phyloP scores from a whole-genome alignment of 768 basidiomycete genomes.

The Hortiboletus flavorubellus region DNA sequence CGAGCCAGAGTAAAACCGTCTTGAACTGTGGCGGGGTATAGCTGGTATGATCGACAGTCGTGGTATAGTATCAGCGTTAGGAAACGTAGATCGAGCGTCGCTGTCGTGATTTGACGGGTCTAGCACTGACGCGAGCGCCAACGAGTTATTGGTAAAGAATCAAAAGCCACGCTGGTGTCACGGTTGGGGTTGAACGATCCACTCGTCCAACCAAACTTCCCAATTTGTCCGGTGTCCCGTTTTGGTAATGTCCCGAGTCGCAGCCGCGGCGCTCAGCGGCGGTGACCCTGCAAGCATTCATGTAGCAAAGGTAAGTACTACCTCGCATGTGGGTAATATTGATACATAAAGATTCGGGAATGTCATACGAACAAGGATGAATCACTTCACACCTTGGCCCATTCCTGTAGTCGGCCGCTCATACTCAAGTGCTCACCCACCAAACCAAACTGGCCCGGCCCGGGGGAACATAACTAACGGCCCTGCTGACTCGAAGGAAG shows the following conservation, averaged over 20 bases:
- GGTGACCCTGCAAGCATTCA: too few species aligned
- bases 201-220: constrained; percentile 5
- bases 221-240: constrained; percentile 7
- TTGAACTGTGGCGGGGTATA: not conserved
- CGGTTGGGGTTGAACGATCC: not conserved
- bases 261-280: too few species aligned
- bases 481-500: not conserved
- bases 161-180: not conserved
- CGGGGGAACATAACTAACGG: too few species aligned
- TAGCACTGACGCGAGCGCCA: not conserved
- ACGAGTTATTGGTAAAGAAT: not conserved
- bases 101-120: constrained; percentile 1
- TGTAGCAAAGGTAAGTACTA: too few species aligned
- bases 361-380: not conserved
- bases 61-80: constrained; percentile 4
- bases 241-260: constrained; percentile 6
- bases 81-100: constrained; percentile 1
- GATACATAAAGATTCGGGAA: too few species aligned
- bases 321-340: too few species aligned
- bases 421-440: too few species aligned
- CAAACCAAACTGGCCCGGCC: too few species aligned
- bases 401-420: not conserved
- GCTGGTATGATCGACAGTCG: constrained; percentile 1
- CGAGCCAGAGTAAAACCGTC: constrained; percentile 5
- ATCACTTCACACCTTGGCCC: not conserved